phyloP scores from a whole-genome alignment of 768 basidiomycete species.

The Rubroboletus pulcherrimus region DNA sequence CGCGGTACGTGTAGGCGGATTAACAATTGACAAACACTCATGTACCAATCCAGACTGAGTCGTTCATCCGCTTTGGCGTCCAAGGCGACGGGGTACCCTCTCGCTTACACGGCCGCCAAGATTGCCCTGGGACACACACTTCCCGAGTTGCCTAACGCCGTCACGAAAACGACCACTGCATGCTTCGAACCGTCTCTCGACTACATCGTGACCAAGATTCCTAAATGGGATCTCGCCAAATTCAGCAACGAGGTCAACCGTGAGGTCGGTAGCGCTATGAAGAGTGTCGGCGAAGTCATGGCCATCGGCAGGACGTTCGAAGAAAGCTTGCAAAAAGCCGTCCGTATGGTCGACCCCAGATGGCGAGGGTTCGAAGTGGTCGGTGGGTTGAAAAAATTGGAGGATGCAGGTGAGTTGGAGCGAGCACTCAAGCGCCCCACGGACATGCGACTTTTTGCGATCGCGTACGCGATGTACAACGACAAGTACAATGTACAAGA shows the following conservation, averaged over 20 bases:
- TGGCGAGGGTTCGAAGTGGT: constrained; percentile 98
- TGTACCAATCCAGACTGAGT: constrained; percentile 46
- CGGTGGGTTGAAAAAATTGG: constrained; percentile 80
- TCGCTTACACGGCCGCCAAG: constrained; percentile 98
- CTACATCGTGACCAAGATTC: constrained; percentile 99
- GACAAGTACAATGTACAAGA: constrained; percentile 86
- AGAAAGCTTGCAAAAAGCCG: constrained; percentile 96
- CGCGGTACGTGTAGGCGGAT: constrained; percentile 47
- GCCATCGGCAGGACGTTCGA: constrained; percentile 99
- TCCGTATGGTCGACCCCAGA: constrained; percentile 94
- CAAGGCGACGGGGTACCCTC: constrained; percentile 97
- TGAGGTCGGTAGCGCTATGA: constrained; percentile 96
- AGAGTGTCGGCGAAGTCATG: constrained; percentile 99
- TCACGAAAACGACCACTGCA: constrained; percentile 98
- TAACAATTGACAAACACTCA: not conserved
- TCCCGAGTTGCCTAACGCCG: constrained; percentile 96
- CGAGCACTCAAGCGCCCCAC: constrained; percentile 77
- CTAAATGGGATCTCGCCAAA: constrained; percentile 99
- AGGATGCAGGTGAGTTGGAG: constrained; percentile 63
- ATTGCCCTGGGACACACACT: constrained; percentile 97
- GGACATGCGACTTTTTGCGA: constrained; percentile 93
- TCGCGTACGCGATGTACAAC: constrained; percentile 97
- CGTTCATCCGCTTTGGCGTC: constrained; percentile 95
- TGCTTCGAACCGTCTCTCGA: constrained; percentile 99
- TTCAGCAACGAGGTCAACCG: constrained; percentile 93